Percentiles rank a stretch among this genome's conserved stretches.
Conservation (phyloP, 2,329 filamentous ascomycete species). For the Cercospora canescens region DNA sequence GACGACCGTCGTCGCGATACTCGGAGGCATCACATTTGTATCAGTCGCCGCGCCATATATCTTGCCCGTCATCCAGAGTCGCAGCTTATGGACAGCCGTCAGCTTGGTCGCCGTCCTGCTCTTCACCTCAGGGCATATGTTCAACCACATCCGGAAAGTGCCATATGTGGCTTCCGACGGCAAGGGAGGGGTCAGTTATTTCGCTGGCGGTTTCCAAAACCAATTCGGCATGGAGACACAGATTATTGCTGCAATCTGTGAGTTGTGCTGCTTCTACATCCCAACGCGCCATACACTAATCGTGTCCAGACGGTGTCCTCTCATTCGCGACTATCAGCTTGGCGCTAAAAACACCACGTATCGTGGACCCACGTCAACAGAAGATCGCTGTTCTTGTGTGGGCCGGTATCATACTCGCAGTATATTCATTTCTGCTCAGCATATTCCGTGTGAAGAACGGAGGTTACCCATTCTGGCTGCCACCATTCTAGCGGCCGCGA, state of each 20-base stretch:
- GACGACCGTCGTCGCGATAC: slow-evolving; percentile 64
- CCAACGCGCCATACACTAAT: slow-evolving; percentile 19
- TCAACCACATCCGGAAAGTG: slow-evolving; percentile 95
- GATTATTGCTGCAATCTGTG: slow-evolving; percentile 91
- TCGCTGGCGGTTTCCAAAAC: slow-evolving; percentile 88
- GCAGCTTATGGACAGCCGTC: slow-evolving; percentile 89
- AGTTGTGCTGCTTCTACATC: slow-evolving; percentile 43
- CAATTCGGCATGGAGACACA: slow-evolving; percentile 95
- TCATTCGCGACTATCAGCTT: slow-evolving; percentile 91
- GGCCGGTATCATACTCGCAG: slow-evolving; percentile 72
- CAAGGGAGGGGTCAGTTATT: slow-evolving; percentile 82
- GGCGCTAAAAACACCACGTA: slow-evolving; percentile 88
- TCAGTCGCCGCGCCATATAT: slow-evolving; percentile 76
- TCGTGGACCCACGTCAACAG: slow-evolving; percentile 73
- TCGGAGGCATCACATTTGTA: slow-evolving; percentile 68
- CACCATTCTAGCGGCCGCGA: slow-evolving; percentile 67
- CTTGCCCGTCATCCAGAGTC: slow-evolving; percentile 78
- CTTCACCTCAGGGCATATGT: slow-evolving; percentile 98
- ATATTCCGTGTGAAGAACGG: slow-evolving; percentile 93
- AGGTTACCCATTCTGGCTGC: slow-evolving; percentile 90
- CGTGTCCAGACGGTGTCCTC: slow-evolving; percentile 66
- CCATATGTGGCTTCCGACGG: slow-evolving; percentile 88
- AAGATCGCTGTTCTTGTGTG: slow-evolving; percentile 79
- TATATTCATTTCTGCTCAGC: slow-evolving; percentile 93
- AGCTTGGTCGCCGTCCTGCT: slow-evolving; percentile 86